These are phyloP conservation scores for Knoxdaviesia proteae DNA, from an alignment of 2,329 filamentous ascomycete genomes.

Conservation along the genomic window DNA sequence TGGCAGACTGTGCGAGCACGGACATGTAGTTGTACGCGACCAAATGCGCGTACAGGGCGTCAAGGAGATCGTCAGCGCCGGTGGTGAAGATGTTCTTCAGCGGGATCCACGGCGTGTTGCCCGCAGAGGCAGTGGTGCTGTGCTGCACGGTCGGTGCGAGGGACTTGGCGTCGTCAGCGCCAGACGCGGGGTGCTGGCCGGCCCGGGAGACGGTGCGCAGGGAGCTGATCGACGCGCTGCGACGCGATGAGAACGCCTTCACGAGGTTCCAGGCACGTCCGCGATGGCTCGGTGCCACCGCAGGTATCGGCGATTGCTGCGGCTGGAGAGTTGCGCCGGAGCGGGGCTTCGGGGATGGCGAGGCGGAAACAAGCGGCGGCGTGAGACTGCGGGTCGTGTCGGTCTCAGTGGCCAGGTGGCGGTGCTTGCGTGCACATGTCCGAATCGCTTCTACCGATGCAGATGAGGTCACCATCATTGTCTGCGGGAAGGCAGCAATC, in stretches of 20 bases:
- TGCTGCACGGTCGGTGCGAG: no score
- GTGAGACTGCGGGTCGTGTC: neutral
- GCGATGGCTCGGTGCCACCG: no score
- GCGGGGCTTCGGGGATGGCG: slow-evolving; percentile 3
- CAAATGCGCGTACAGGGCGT: slow-evolving; percentile 37
- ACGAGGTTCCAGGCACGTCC: no score
- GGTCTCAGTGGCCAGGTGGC: slow-evolving; percentile 12
- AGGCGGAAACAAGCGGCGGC: neutral
- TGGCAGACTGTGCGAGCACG: slow-evolving; percentile 6
- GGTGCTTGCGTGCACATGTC: slow-evolving; percentile 30
- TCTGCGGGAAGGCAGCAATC: slow-evolving; percentile 35
- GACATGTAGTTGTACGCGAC: slow-evolving; percentile 37
- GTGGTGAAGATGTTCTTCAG: slow-evolving; percentile 30
- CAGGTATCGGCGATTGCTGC: neutral
- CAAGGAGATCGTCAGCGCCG: slow-evolving; percentile 32
- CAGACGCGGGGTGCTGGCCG: no score
- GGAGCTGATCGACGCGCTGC: no score
- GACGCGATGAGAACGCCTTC: no score
- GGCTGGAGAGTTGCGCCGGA: slow-evolving; percentile 2
- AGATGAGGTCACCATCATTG: slow-evolving; percentile 33
- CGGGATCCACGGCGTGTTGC: slow-evolving; percentile 16
- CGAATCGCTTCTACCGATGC: slow-evolving; percentile 37
- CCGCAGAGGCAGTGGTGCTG: neutral
- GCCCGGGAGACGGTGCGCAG: no score
- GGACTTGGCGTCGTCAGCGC: no score